A percentile compares a stretch with the other conserved stretches of the same genome.
Evolutionary conservation across 176 grass and related monocot genomes (phyloP).

Genomic region (Eragrostis curvula): DNA sequence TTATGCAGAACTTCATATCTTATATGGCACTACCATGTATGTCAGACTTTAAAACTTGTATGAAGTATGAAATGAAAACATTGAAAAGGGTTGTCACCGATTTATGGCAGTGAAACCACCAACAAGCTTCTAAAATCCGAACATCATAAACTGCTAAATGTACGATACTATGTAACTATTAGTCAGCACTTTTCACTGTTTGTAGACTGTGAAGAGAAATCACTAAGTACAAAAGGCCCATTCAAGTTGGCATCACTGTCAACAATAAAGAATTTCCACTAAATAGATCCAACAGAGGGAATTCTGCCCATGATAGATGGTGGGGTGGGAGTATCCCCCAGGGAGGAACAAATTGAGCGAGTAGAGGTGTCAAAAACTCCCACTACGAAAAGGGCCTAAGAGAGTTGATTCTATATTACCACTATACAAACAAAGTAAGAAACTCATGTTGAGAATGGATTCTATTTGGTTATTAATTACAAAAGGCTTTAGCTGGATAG

Average conservation of each 20-base stretch:
- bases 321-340: not conserved
- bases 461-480: slow-evolving; percentile 2
- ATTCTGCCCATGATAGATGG: not conserved
- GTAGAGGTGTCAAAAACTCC: not conserved
- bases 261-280: not conserved
- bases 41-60: not conserved
- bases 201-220: not conserved
- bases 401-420: not conserved
- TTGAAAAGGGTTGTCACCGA: not conserved
- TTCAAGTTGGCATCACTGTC: not conserved
- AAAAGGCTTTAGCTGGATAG: slow-evolving; percentile 22
- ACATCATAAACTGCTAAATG: not conserved
- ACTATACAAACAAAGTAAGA: not conserved
- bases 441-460: not conserved
- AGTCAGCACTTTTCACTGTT: not conserved
- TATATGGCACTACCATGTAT: not conserved
- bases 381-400: not conserved
- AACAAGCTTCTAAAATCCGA: not conserved
- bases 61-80: too few relatives aligned
- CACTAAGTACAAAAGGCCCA: not conserved
- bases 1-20: not conserved
- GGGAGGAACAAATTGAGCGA: too few relatives aligned
- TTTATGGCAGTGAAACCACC: not conserved
- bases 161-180: not conserved
- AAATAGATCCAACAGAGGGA: not conserved